These are phyloP conservation scores for Catharanthus roseus DNA, from an alignment of 257 asterid genomes.

Conservation along the genomic window DNA sequence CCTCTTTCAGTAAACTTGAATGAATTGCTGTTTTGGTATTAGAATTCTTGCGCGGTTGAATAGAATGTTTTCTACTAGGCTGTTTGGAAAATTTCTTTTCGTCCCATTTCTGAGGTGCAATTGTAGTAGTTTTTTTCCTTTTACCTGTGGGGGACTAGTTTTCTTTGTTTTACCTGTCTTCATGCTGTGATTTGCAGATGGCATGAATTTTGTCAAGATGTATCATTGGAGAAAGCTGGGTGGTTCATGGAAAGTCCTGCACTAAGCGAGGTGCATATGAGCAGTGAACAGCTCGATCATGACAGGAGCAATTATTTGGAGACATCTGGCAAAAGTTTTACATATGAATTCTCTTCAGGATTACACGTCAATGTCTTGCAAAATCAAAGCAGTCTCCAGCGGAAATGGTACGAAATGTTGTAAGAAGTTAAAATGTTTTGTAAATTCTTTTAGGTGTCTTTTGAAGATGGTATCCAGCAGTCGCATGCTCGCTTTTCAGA, in stretches of 20 bases:
- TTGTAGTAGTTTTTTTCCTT: background rate
- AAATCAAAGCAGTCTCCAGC: slow-evolving; percentile 19
- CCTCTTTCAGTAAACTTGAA: background rate
- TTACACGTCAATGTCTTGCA: slow-evolving; percentile 23
- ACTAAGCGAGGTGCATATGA: slow-evolving; percentile 21
- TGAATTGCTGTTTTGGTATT: background rate
- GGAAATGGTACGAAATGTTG: slow-evolving; percentile 33
- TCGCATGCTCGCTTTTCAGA: background rate
- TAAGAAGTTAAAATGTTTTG: background rate
- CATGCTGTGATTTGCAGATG: slow-evolving; percentile 48
- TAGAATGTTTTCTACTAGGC: background rate
- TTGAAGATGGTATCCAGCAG: background rate
- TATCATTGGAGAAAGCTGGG: slow-evolving; percentile 67
- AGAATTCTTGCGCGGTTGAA: background rate
- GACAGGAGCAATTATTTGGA: slow-evolving; percentile 21
- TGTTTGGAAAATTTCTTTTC: background rate
- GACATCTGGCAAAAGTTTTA: slow-evolving; percentile 19
- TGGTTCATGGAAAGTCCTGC: slow-evolving; percentile 53
- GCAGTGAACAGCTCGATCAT: slow-evolving; percentile 20
- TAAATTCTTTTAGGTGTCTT: background rate
- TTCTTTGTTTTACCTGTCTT: background rate
- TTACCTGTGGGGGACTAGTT: background rate
- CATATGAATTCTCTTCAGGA: slow-evolving; percentile 21
- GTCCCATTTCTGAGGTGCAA: background rate
- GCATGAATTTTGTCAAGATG: slow-evolving; percentile 73